Evolutionary conservation across 345 rosid genomes (phyloP).

Genomic region (Conringia planisiliqua): DNA sequence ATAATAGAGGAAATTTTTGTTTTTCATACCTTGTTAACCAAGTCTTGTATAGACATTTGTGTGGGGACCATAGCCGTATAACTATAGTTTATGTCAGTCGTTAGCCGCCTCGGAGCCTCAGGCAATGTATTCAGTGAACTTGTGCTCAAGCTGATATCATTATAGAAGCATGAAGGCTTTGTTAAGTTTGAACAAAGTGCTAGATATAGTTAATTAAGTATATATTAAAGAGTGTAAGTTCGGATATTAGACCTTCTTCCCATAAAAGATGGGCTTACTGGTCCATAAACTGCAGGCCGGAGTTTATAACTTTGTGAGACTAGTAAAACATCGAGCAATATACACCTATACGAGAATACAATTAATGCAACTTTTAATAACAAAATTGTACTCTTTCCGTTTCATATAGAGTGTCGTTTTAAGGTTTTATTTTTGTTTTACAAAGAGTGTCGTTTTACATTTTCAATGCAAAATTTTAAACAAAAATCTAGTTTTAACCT

Average conservation of each 20-base stretch:
- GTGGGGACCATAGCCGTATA: background rate
- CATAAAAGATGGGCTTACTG: constrained; percentile 35
- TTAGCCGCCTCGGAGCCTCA: constrained; percentile 52
- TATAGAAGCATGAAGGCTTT: background rate
- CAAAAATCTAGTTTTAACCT: too few relatives aligned
- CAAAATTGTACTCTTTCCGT: too few relatives aligned
- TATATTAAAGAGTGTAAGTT: background rate
- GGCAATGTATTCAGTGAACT: constrained; percentile 58
- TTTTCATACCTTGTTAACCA: constrained; percentile 69
- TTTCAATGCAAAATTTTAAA: too few relatives aligned
- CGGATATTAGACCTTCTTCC: constrained; percentile 39
- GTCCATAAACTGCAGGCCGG: constrained; percentile 43
- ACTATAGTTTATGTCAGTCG: background rate
- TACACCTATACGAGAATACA: constrained; percentile 43
- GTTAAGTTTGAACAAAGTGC: background rate
- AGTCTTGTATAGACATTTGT: constrained; percentile 50
- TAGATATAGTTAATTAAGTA: background rate
- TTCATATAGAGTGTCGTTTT: too few relatives aligned
- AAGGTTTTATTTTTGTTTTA: too few relatives aligned
- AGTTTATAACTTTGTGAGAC: constrained; percentile 58
- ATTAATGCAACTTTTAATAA: background rate
- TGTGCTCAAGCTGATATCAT: constrained; percentile 51
- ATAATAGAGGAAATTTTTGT: background rate
- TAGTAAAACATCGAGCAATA: constrained; percentile 58
- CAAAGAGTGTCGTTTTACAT: too few relatives aligned